Conservation (phyloP, 441 rosid species). For the Melastoma candidum region DNA sequence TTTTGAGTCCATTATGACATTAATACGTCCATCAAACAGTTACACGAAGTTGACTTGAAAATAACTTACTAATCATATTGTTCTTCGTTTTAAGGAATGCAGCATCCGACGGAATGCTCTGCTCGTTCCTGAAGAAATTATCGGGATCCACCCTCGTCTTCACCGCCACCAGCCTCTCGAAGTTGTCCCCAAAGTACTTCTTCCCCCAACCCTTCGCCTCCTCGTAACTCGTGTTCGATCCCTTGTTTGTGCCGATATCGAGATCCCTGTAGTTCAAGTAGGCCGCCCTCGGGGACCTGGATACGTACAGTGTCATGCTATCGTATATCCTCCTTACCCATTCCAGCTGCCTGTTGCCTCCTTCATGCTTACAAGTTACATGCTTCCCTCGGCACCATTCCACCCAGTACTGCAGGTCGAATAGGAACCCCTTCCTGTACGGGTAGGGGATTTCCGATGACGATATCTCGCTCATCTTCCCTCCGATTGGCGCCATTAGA, state of each 20-base stretch:
- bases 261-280: slow-evolving; percentile 34
- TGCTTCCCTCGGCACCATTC: background rate
- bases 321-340: slow-evolving; percentile 30
- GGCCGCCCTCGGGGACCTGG: slow-evolving; percentile 7
- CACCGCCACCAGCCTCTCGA: too few relatives aligned
- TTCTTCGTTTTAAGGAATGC: slow-evolving; percentile 14
- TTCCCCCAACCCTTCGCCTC: slow-evolving; percentile 17
- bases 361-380: background rate
- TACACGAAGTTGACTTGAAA: too few relatives aligned
- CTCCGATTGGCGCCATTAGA: slow-evolving; percentile 10
- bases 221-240: slow-evolving; percentile 16
- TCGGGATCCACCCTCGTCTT: too few relatives aligned
- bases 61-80: too few relatives aligned
- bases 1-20: too few relatives aligned
- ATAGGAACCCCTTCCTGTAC: slow-evolving; percentile 1
- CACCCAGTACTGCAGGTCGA: slow-evolving; percentile 4
- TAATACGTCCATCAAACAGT: too few relatives aligned
- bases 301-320: slow-evolving; percentile 31
- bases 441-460: slow-evolving; percentile 7
- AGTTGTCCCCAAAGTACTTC: background rate
- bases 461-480: slow-evolving; percentile 9
- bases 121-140: too few relatives aligned
- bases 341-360: background rate
- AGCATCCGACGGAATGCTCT: background rate
- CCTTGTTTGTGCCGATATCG: slow-evolving; percentile 26